Conservation (phyloP, 2,329 filamentous ascomycete species). For the Diaporthe vexans region DNA sequence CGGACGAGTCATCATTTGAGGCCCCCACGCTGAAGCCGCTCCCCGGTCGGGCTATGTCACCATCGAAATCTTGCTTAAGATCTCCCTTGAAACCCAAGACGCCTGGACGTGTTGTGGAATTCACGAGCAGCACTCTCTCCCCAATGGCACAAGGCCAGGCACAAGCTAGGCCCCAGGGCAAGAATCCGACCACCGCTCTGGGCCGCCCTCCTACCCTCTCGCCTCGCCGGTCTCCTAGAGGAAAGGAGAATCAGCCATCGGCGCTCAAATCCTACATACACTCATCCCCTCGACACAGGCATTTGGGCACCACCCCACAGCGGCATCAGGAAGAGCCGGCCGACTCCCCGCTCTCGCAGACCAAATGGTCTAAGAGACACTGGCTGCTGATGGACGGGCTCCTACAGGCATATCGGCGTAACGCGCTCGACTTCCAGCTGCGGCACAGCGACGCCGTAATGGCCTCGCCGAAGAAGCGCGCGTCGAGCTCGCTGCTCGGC, state of each 20-base stretch:
- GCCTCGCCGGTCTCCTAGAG: conserved; percentile 4
- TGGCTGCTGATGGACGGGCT: conserved; percentile 68
- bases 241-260: conserved; percentile 21
- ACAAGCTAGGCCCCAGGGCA: conserved; percentile 41
- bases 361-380: conserved; percentile 64
- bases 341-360: conserved; percentile 53
- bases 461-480: conserved; percentile 43
- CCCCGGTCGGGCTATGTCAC: conserved; percentile 66
- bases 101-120: conserved; percentile 71
- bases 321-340: conserved; percentile 26
- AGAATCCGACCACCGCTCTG: not conserved
- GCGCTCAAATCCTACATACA: conserved; percentile 5
- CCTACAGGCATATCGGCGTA: conserved; percentile 61
- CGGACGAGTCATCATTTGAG: conserved; percentile 54
- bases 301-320: not conserved
- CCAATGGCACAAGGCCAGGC: conserved; percentile 58
- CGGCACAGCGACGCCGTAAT: conserved; percentile 44
- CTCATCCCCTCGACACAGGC: conserved; percentile 17
- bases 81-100: conserved; percentile 71
- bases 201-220: not conserved
- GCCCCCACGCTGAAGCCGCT: conserved; percentile 61
- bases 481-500: conserved; percentile 58
- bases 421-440: conserved; percentile 56
- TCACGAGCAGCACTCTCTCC: conserved; percentile 65
- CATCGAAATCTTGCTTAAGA: conserved; percentile 69